Evolutionary conservation across 2,329 filamentous ascomycete species (phyloP), one percentile per base, ranked within the genome.

Genomic region (Didymella sp.): DNA sequence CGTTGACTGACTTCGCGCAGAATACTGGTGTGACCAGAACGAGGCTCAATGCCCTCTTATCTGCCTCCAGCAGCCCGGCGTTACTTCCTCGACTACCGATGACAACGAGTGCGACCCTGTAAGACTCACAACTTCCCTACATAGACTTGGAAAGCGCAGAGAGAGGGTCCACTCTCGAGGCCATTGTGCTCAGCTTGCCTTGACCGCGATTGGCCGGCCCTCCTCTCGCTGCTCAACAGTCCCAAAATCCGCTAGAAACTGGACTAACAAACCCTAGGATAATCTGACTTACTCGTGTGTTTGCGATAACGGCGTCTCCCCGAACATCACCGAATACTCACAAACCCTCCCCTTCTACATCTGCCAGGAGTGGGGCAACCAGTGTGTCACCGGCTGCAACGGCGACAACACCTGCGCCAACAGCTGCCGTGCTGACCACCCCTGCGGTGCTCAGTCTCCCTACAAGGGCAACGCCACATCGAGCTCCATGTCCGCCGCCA

Each of bases 271-370:
- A 17, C 27, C 28, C 27, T 44, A 71, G 68, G 63, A 81, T 48
- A 78, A 80, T 19, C 82, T 94, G 46, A 82, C 79, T n/a, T 94
- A 89, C 77, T 80, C 82, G 61, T 95, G 90, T 75, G 80, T 91
- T 66, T 95, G 90, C 80, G 81, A 82, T 61, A 82, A 89, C 67
- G 84, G 85, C 72, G 73, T 82, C 60, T 78, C 83, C 49, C 90
- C 90, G 64, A 92, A 93, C 77, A 78, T 91, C 45, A 86, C 88
- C 69, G 84, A 93, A 77, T 95, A 89, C 83, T 88, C 87, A 19
- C 82, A 91, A 66, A 93, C 90, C 1, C 81, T 95, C 24, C 90
- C 91, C 30, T 94, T 86, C 83, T 91, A 87, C 78, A 82, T 87
- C 67, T 95, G 90, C 83, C 82, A 82, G 43, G 82, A 89, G 77